Evolutionary conservation across 345 rosid species (phyloP).

Genomic region (Diplotaxis tenuifolia): DNA sequence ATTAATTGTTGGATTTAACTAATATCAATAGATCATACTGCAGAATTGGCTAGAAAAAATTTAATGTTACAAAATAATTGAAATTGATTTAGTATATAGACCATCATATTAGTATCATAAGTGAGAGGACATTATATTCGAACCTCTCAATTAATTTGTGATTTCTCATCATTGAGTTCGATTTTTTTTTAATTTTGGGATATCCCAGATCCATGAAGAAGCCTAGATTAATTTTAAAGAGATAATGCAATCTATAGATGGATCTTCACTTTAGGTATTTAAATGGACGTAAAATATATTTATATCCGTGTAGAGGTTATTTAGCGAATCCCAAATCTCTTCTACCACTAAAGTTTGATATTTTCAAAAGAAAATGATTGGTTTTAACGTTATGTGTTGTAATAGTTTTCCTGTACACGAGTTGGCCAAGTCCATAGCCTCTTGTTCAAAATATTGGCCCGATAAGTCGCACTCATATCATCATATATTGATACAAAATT

Average conservation of each 20-base stretch:
- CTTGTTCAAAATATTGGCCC: constrained; percentile 29
- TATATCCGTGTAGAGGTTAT: too few relatives aligned
- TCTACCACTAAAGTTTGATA: too few relatives aligned
- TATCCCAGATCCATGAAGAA: too few relatives aligned
- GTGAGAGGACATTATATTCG: constrained; percentile 4
- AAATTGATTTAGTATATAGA: constrained; percentile 23
- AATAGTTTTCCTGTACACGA: constrained; percentile 14
- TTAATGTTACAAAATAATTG: constrained; percentile 23
- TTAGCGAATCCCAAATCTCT: too few relatives aligned
- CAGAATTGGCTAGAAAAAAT: not conserved
- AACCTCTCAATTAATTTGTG: constrained; percentile 23
- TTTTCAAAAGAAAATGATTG: constrained; percentile 5
- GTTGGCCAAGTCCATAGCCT: constrained; percentile 18
- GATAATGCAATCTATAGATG: too few relatives aligned
- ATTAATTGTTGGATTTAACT: too few relatives aligned
- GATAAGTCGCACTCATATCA: constrained; percentile 30
- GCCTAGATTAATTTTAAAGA: too few relatives aligned
- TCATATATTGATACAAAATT: constrained; percentile 13
- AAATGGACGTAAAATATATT: too few relatives aligned
- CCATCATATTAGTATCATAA: constrained; percentile 25
- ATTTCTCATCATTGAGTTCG: constrained; percentile 10
- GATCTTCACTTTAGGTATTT: too few relatives aligned
- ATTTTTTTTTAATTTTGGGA: too few relatives aligned
- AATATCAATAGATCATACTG: too few relatives aligned
- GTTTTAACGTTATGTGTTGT: constrained; percentile 21